Conservation (phyloP, 495 filamentous ascomycete genomes). For the Annulohypoxylon stygium region DNA sequence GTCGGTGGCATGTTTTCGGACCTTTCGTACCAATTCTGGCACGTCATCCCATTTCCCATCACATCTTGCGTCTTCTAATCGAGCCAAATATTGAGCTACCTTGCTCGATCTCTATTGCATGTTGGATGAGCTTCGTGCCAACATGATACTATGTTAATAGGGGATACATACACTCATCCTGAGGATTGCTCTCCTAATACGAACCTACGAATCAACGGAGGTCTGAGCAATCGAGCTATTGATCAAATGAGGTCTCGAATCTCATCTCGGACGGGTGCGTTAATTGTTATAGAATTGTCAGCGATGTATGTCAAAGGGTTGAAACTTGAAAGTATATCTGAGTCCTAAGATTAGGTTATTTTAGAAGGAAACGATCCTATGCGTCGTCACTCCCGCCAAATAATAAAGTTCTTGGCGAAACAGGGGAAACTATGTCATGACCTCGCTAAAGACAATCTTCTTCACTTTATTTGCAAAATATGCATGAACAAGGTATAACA, state of each 20-base stretch:
- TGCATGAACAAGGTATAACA: background rate
- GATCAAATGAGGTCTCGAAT: conserved; percentile 30
- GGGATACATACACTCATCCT: conserved; percentile 51
- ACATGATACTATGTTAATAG: background rate
- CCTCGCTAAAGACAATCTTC: conserved; percentile 7
- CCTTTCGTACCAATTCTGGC: conserved; percentile 89
- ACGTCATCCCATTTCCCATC: conserved; percentile 89
- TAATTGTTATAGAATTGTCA: background rate
- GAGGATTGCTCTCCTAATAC: conserved; percentile 25
- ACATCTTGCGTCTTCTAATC: conserved; percentile 87
- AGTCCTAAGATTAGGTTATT: conserved; percentile 29
- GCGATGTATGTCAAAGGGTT: conserved; percentile 26
- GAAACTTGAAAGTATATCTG: conserved; percentile 20
- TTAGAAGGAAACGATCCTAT: conserved; percentile 18
- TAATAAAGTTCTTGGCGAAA: conserved; percentile 37
- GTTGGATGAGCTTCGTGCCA: conserved; percentile 26
- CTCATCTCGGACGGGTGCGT: conserved; percentile 46
- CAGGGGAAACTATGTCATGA: conserved; percentile 36
- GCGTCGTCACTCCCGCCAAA: conserved; percentile 33
- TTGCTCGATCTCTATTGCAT: conserved; percentile 67
- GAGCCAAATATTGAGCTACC: conserved; percentile 80
- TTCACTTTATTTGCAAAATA: conserved; percentile 2
- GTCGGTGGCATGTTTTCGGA: conserved; percentile 91
- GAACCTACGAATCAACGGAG: conserved; percentile 22
- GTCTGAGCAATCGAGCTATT: conserved; percentile 48